Evolutionary conservation across 495 filamentous ascomycete genomes (phyloP).

Genomic region (Talaromyces wortmannii): DNA sequence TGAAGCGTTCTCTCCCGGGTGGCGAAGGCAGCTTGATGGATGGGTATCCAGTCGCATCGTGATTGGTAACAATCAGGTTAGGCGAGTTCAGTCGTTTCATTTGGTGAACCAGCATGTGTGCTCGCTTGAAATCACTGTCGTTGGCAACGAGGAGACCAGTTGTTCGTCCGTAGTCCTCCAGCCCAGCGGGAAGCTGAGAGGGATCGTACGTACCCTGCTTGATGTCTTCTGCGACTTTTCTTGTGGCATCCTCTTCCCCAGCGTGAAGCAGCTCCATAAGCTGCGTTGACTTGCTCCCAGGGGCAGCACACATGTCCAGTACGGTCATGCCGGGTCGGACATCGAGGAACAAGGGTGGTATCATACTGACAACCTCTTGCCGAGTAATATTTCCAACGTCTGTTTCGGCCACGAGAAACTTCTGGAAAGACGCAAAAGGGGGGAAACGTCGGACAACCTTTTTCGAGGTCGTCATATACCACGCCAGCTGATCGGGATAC

Average conservation of each 20-base stretch:
- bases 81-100: slow-evolving; percentile 94
- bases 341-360: slow-evolving; percentile 91
- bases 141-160: slow-evolving; percentile 93
- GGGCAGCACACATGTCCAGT: slow-evolving; percentile 91
- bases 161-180: slow-evolving; percentile 75
- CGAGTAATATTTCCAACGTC: slow-evolving; percentile 94
- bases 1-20: slow-evolving; percentile 42
- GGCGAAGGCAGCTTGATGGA: slow-evolving; percentile 64
- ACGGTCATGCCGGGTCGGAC: slow-evolving; percentile 84
- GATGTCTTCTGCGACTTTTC: slow-evolving; percentile 47
- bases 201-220: slow-evolving; percentile 41
- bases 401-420: slow-evolving; percentile 96
- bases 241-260: slow-evolving; percentile 79
- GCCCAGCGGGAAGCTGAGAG: slow-evolving; percentile 38
- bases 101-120: slow-evolving; percentile 95
- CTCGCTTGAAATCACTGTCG: slow-evolving; percentile 89
- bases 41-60: slow-evolving; percentile 94
- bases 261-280: slow-evolving; percentile 88
- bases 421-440: slow-evolving; percentile 92
- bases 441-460: slow-evolving; percentile 83
- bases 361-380: slow-evolving; percentile 98
- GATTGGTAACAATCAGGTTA: slow-evolving; percentile 94
- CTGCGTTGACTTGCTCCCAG: slow-evolving; percentile 94
- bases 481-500: slow-evolving; percentile 92
- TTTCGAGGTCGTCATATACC: slow-evolving; percentile 95